Base-by-base conservation (phyloP, 352 stramenopile species). In the Phytopythium aichiense region DNA sequence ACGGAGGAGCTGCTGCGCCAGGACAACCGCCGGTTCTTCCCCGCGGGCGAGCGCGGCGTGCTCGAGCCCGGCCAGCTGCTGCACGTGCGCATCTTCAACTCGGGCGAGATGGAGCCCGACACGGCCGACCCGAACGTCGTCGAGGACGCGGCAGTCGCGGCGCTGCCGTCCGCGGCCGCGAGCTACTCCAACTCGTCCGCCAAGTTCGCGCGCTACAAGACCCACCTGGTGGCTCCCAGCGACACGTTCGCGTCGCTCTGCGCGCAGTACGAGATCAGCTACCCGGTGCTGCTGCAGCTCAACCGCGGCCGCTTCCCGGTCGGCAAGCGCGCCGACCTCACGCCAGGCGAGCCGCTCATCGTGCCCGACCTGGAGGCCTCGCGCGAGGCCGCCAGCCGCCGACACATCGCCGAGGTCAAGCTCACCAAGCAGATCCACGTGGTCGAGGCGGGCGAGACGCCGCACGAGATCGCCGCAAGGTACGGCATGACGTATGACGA, bases 371-470 rank as follows among this genome's bases (percentile, higher is more conserved):
- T 77, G 31, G 65, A 89, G 61, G 76, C 81, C 15, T 72, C 76
- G 8, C 66, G 86, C 22, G 63, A 72, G 58, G 84, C 81, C 25
- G 71, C 75, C n/a, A 69, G 67, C 56, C 72, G 81, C 60, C 78
- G 82, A 57, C 87, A 93, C 60, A 77, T 93, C 31, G 82, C 77
- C 0, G 86, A 95, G 56, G 72, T 95, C 42, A 90, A 83, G 61
- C 84, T 95, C 35, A 95, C 81, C 50, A 93, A 92, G 74, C 82
- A 93, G 68, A 95, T 95, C 56, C 83, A 95, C 58, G 65, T 88
- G 12, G 86, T 95, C n/a, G 73, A 87, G 43, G 56, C 62, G 2
- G 84, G 77, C 46, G 86, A 95, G 31, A 92, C 86, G n/a, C 84
- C 86, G 18, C 72, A 91, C 58, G 69, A 58, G 18, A 70, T 95